Conservation (phyloP, 73 alveolate species). For the Breviolum minutum region DNA sequence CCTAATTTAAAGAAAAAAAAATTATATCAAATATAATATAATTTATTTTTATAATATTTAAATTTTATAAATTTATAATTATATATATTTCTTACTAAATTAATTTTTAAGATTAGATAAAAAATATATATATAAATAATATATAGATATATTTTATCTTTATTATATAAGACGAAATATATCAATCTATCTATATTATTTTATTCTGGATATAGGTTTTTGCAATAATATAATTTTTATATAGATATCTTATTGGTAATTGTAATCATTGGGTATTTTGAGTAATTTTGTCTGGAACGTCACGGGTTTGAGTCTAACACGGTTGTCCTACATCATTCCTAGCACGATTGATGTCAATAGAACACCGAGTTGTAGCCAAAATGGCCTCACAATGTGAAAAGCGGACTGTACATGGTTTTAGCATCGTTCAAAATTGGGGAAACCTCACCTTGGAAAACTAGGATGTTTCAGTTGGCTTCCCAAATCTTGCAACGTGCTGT, state of each 20-base stretch:
- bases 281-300: neutral
- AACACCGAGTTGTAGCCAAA: neutral
- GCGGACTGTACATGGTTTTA: too few species aligned
- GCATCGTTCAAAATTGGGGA: too few species aligned
- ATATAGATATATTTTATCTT: too few species aligned
- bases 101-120: too few species aligned
- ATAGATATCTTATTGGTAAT: neutral
- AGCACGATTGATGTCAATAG: neutral
- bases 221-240: neutral
- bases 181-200: too few species aligned
- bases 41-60: neutral
- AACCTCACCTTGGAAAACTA: too few species aligned
- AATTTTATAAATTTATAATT: neutral
- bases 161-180: too few species aligned
- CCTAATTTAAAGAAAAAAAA: neutral
- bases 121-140: too few species aligned
- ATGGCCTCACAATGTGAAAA: neutral
- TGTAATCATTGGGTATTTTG: neutral
- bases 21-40: neutral
- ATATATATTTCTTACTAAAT: too few species aligned
- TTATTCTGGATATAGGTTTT: too few species aligned
- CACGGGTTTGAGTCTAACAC: conserved; percentile 10
- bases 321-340: neutral
- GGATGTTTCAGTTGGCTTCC: too few species aligned
- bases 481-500: too few species aligned